Conservation (phyloP, 163 green algal genomes). For the Scenedesmus sp. region DNA sequence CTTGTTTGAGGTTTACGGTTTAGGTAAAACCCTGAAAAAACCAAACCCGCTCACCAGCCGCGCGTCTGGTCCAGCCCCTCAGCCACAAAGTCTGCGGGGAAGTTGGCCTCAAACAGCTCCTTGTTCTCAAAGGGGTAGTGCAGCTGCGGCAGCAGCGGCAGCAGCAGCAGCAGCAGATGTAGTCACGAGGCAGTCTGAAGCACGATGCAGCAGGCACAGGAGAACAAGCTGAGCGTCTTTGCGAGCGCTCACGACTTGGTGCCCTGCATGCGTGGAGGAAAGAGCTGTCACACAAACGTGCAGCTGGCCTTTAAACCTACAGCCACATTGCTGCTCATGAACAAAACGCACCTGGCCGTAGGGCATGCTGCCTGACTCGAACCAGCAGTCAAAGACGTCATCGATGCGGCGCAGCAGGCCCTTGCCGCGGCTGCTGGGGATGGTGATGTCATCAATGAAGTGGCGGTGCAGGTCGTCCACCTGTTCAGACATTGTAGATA, state of each 20-base stretch:
- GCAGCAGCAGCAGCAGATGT: neutral
- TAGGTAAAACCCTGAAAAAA: neutral
- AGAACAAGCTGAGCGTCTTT: neutral
- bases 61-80: constrained; percentile 97
- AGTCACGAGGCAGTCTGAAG: neutral
- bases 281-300: neutral
- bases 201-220: neutral
- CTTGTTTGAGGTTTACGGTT: too few relatives aligned
- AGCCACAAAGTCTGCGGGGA: constrained; percentile 98
- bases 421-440: constrained; percentile 86
- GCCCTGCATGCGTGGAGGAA: neutral
- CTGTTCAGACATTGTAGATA: neutral
- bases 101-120: constrained; percentile 94
- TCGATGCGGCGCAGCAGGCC: constrained; percentile 88
- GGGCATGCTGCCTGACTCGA: constrained; percentile 95
- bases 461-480: constrained; percentile 95
- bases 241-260: neutral
- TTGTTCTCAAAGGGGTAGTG: constrained; percentile 99
- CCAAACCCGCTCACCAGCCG: constrained; percentile 77
- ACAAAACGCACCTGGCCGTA: constrained; percentile 77
- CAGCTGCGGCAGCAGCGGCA: constrained; percentile 61
- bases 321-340: neutral
- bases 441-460: constrained; percentile 98
- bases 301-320: neutral
- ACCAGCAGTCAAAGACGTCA: constrained; percentile 99